Evolutionary conservation across 2,329 filamentous ascomycete species (phyloP).

Genomic region (Cucurbitaria berberidis): DNA sequence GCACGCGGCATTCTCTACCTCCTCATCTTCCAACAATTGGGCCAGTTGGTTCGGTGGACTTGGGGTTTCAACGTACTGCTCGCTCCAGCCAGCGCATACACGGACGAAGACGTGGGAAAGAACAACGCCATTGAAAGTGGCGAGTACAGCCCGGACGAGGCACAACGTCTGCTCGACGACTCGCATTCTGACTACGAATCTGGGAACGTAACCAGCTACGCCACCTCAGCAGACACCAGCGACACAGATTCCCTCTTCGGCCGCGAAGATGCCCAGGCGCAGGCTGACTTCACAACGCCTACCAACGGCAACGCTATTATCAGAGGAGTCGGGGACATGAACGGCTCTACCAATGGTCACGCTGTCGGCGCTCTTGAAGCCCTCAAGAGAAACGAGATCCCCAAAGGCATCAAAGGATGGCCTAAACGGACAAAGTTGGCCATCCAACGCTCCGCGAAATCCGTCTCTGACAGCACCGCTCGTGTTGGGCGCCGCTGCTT

Average conservation of each 20-base stretch:
- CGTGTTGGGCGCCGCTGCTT: conserved; percentile 51
- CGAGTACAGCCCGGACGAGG: conserved; percentile 60
- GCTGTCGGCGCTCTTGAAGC: conserved; percentile 41
- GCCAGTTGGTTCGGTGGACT: conserved; percentile 93
- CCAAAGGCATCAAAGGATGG: conserved; percentile 44
- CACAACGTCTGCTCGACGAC: conserved; percentile 48
- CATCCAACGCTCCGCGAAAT: conserved; percentile 26
- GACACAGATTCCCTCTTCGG: conserved; percentile 39
- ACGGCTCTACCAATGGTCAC: conserved; percentile 46
- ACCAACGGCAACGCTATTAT: conserved; percentile 56
- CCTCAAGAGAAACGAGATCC: conserved; percentile 29
- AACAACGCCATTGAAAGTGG: conserved; percentile 54
- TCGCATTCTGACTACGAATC: conserved; percentile 56
- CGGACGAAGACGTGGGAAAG: conserved; percentile 62
- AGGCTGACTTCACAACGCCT: conserved; percentile 50
- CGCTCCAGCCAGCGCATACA: conserved; percentile 79
- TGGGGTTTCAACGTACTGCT: conserved; percentile 97
- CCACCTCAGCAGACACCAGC: conserved; percentile 39
- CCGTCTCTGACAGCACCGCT: conserved; percentile 33
- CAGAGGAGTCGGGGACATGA: conserved; percentile 47
- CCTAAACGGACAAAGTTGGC: conserved; percentile 35
- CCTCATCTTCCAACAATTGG: conserved; percentile 96
- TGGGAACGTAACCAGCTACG: conserved; percentile 53
- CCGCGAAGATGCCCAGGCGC: conserved; percentile 38
- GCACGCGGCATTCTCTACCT: conserved; percentile 94